Evolutionary conservation across 306 rosid genomes (phyloP).

Genomic region (Pterocarpus santalinus): DNA sequence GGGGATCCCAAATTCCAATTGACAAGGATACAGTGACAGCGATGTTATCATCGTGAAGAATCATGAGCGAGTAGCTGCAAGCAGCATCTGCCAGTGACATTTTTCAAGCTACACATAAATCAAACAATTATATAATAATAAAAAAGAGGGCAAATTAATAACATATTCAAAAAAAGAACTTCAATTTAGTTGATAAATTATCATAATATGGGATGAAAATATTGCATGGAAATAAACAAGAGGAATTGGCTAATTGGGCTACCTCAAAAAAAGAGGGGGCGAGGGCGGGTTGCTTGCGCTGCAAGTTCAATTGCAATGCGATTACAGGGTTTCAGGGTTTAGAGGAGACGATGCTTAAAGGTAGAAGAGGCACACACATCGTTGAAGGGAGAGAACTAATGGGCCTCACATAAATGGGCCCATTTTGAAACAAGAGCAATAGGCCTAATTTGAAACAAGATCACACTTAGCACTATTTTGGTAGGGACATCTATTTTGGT

Average conservation of each 20-base stretch:
- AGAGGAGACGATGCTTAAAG: not conserved
- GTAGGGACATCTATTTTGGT: no score
- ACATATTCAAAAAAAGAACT: not conserved
- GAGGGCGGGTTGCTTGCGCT: not conserved
- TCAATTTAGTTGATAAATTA: slow-evolving; percentile 6
- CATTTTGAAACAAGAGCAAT: not conserved
- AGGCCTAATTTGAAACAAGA: not conserved
- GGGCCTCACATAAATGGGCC: no score
- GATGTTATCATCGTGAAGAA: slow-evolving; percentile 70
- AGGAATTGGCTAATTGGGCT: not conserved
- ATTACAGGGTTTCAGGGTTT: slow-evolving; percentile 16
- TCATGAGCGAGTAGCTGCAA: slow-evolving; percentile 63
- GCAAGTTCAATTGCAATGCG: not conserved
- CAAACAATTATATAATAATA: not conserved
- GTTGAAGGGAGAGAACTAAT: no score
- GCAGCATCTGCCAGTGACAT: slow-evolving; percentile 72
- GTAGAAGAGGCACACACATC: no score
- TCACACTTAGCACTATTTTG: no score
- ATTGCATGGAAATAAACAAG: not conserved
- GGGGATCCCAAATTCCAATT: not conserved
- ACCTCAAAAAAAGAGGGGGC: slow-evolving; percentile 24
- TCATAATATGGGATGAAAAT: not conserved
- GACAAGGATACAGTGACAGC: slow-evolving; percentile 67
- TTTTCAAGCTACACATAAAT: slow-evolving; percentile 13
- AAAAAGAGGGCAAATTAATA: not conserved